phyloP scores from a whole-genome alignment of 2,329 filamentous ascomycete genomes.

The Paramyrothecium roridum region DNA sequence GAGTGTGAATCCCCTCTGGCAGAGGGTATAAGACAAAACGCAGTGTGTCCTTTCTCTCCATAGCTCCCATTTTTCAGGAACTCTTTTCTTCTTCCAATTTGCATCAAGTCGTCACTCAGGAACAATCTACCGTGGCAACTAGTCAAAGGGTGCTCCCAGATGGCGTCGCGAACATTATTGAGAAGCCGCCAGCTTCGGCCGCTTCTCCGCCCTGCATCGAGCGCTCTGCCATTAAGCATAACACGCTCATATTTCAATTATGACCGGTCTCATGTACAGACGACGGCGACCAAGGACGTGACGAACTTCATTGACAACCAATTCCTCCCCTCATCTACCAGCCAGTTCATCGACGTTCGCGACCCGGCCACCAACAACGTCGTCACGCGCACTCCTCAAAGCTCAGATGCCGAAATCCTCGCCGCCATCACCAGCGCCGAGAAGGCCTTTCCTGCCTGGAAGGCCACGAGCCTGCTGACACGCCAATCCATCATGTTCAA shows the following conservation, averaged over 20 bases:
- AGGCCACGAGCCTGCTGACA: constrained; percentile 63
- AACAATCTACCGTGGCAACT: too few species aligned
- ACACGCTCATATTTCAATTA: not conserved
- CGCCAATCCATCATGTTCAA: constrained; percentile 83
- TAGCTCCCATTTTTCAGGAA: too few species aligned
- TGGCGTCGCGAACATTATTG: not conserved
- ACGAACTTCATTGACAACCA: constrained; percentile 74
- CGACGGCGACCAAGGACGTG: constrained; percentile 60
- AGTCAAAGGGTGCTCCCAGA: not conserved
- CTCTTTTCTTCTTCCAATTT: too few species aligned
- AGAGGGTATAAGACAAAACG: too few species aligned
- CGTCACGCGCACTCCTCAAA: constrained; percentile 74
- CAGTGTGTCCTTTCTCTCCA: too few species aligned
- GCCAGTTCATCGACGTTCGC: constrained; percentile 69
- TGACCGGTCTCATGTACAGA: constrained; percentile 52
- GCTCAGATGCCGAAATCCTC: constrained; percentile 51
- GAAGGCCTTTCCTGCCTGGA: constrained; percentile 71
- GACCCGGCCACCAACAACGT: constrained; percentile 80
- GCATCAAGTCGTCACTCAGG: too few species aligned
- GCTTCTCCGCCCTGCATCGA: not conserved
- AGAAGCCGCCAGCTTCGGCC: not conserved
- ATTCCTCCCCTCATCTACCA: constrained; percentile 62
- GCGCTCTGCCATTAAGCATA: not conserved
- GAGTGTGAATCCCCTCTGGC: too few species aligned
- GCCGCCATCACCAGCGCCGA: constrained; percentile 70